Percentiles rank a stretch among this genome's conserved stretches.
Conservation (phyloP, 2,329 filamentous ascomycete genomes). For the Arthrobotrys iridis region DNA sequence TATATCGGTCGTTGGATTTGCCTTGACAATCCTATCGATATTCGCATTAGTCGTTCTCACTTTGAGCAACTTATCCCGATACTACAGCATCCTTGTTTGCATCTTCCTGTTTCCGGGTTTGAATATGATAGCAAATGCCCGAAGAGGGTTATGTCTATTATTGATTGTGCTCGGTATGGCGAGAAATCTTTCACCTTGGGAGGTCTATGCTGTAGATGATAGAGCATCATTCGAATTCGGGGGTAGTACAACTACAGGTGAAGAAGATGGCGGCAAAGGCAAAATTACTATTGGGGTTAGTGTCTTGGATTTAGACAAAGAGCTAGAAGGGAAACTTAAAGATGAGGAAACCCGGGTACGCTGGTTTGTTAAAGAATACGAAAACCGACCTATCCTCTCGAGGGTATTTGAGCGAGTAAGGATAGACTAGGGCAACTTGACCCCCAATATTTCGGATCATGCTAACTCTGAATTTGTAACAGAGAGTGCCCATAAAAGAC, state of each 20-base stretch:
- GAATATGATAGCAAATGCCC: conserved; percentile 45
- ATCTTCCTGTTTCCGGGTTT: conserved; percentile 33
- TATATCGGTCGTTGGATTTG: conserved; percentile 26
- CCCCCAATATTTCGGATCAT: neutral
- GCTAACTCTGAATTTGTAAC: neutral
- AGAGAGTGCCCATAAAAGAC: conserved; percentile 41
- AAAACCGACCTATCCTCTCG: conserved; percentile 36
- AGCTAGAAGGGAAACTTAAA: conserved; percentile 15
- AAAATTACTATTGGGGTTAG: conserved; percentile 12
- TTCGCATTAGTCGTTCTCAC: conserved; percentile 32
- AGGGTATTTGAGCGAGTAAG: conserved; percentile 50
- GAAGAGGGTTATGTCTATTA: conserved; percentile 38
- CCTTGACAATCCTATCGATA: conserved; percentile 24
- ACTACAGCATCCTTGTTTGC: conserved; percentile 25
- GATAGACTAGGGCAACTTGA: neutral
- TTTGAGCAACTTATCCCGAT: conserved; percentile 23
- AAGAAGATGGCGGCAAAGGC: neutral
- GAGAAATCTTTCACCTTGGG: conserved; percentile 43
- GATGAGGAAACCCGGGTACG: conserved; percentile 42
- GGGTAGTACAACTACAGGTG: neutral
- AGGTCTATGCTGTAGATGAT: conserved; percentile 48
- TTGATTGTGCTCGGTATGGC: conserved; percentile 41
- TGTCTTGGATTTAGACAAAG: conserved; percentile 18
- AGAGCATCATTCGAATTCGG: conserved; percentile 3
- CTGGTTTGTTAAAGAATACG: conserved; percentile 51